Evolutionary conservation across 306 rosid genomes (phyloP), one percentile per base, ranked within the genome.

Genomic region (Vicia villosa): DNA sequence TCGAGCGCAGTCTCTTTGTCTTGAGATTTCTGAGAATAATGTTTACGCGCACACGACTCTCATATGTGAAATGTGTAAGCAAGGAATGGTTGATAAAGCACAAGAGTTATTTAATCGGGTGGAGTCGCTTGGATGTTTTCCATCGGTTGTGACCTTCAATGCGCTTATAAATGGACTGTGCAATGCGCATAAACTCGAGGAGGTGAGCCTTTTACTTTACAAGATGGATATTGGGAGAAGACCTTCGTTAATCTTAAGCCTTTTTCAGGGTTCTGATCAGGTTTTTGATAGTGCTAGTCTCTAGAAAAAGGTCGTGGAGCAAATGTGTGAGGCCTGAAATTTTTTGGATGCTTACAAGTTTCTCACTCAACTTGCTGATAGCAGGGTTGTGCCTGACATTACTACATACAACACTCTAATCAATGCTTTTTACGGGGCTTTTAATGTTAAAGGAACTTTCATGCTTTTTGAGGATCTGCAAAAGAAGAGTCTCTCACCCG

Each of bases 191-290:
- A 21, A 74, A 73, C 80, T 84, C 16, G 73, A 85, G 76, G 91
- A 86, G 70, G 98, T 94, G 36, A 74, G 72, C 55, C 80, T 85
- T 59, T 51, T 93, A 65, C 79, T 88, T 49, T 80, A 74, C 83
- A 81, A 84, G 85, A 90, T 93, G 98, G 94, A 93, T 88, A 76
- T 86, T 47, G 96, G 96, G 66, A 88, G 65, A 90, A 88, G 67
- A 32, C 96, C 94, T 57, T 84, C 85, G 0, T 34, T 93, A 46
- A 85, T 88, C 74, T 89, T 93, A 69, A 84, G 85, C 42, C 96
- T 93, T 66, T 82, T 91, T 66, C 96, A 88, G 80, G 91, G 93
- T n/a, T 42, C 54, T 68, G 74, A 74, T 78, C 80, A 73, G 40
- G 83, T 79, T 79, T 56, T 65, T 69, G 92, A 85, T 67, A 63